These are phyloP conservation scores for Trichoderma hamatum DNA, from an alignment of 2,329 filamentous ascomycete genomes.

Conservation along the genomic window DNA sequence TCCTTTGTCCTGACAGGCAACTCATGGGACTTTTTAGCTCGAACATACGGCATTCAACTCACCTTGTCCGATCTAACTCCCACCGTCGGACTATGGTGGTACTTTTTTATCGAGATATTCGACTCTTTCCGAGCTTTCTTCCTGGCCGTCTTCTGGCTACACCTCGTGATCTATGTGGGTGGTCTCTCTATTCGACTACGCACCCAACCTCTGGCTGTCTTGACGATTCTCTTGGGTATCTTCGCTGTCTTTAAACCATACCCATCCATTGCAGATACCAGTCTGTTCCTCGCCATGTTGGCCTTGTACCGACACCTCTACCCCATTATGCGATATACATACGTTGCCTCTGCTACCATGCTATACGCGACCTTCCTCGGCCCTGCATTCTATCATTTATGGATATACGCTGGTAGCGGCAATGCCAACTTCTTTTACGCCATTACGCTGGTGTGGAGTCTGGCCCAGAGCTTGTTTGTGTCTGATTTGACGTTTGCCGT, in stretches of 20 bases:
- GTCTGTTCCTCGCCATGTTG: slow-evolving; percentile 79
- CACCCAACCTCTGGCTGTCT: slow-evolving; percentile 81
- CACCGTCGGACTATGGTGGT: slow-evolving; percentile 98
- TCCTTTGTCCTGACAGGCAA: slow-evolving; percentile 73
- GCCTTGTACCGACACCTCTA: slow-evolving; percentile 91
- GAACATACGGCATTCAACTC: slow-evolving; percentile 92
- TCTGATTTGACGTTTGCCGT: slow-evolving; percentile 88
- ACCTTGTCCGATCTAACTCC: slow-evolving; percentile 90
- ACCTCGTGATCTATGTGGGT: slow-evolving; percentile 86
- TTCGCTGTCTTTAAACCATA: slow-evolving; percentile 98
- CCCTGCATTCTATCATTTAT: slow-evolving; percentile 93
- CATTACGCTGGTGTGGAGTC: slow-evolving; percentile 96
- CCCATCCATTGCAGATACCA: slow-evolving; percentile 87
- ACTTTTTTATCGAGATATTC: slow-evolving; percentile 99
- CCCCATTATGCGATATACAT: slow-evolving; percentile 90
- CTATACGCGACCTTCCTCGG: slow-evolving; percentile 88
- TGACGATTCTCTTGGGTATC: slow-evolving; percentile 82
- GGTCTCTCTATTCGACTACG: slow-evolving; percentile 82
- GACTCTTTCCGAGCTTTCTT: slow-evolving; percentile 98
- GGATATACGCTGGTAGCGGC: slow-evolving; percentile 96
- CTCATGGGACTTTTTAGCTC: slow-evolving; percentile 84
- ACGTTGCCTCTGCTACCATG: slow-evolving; percentile 79
- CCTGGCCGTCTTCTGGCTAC: slow-evolving; percentile 96
- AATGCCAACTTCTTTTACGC: slow-evolving; percentile 99
- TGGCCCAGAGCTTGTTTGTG: slow-evolving; percentile 83